phyloP scores from a whole-genome alignment of 768 basidiomycete species.

The Suillus tomentosus region DNA sequence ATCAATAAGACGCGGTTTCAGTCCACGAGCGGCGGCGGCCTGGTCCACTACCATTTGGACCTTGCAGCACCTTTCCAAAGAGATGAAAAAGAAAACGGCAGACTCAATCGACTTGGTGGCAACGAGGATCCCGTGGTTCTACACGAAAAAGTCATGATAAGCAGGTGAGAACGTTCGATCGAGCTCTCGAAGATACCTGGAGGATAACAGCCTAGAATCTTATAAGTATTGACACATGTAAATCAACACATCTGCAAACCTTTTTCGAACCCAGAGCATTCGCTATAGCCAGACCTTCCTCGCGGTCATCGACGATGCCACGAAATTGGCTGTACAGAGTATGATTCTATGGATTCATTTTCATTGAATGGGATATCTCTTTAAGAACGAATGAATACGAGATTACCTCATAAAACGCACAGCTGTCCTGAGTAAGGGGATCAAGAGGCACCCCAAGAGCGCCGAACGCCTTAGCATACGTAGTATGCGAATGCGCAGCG shows the following conservation, averaged over 20 bases:
- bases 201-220: constrained; percentile 23
- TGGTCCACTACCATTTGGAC: constrained; percentile 33
- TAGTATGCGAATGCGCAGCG: constrained; percentile 37
- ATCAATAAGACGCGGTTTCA: constrained; percentile 7
- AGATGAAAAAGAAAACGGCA: constrained; percentile 26
- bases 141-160: background rate
- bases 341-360: constrained; percentile 24
- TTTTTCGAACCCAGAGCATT: constrained; percentile 27
- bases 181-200: constrained; percentile 14
- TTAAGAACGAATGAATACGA: background rate
- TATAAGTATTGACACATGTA: background rate
- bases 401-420: constrained; percentile 34
- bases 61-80: constrained; percentile 32
- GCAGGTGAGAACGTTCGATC: background rate
- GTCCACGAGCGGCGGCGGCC: constrained; percentile 26
- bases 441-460: constrained; percentile 34
- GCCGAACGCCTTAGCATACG: constrained; percentile 39
- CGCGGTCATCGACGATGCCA: constrained; percentile 38
- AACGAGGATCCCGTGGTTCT: constrained; percentile 33
- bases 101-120: constrained; percentile 26
- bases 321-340: constrained; percentile 33
- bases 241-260: constrained; percentile 12
- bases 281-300: constrained; percentile 38
- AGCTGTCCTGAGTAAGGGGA: constrained; percentile 37
- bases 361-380: background rate